phyloP scores from a whole-genome alignment of 306 rosid species.

The Fragaria iinumae region DNA sequence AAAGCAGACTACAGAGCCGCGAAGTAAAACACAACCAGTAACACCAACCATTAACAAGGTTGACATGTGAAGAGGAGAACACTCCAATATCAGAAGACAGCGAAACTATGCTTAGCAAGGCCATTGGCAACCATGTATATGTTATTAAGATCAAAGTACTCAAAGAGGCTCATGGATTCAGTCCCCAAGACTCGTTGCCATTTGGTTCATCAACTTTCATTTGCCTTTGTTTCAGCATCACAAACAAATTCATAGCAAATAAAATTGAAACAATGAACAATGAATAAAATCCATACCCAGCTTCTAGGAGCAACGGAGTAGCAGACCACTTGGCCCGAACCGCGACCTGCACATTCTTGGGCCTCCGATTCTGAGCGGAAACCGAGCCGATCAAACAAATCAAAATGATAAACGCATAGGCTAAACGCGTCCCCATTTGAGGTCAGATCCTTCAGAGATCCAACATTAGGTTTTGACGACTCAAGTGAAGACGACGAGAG shows the following conservation, averaged over 20 bases:
- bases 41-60: not conserved
- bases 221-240: not conserved
- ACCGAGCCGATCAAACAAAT: slow-evolving; percentile 33
- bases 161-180: not conserved
- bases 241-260: not conserved
- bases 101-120: not conserved
- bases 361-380: slow-evolving; percentile 40
- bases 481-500: too few relatives aligned
- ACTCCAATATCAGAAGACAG: not conserved
- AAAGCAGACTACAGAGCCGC: not conserved
- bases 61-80: not conserved
- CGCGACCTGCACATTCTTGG: slow-evolving; percentile 78
- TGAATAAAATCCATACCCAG: slow-evolving; percentile 45
- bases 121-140: not conserved
- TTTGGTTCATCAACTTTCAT: not conserved
- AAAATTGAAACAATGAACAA: not conserved
- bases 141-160: too few relatives aligned
- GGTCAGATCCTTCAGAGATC: slow-evolving; percentile 35
- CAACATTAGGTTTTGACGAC: too few relatives aligned
- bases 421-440: not conserved
- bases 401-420: slow-evolving; percentile 37
- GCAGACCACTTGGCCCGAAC: slow-evolving; percentile 87
- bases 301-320: slow-evolving; percentile 85
- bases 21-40: not conserved
- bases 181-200: not conserved